Base-by-base conservation (phyloP, 2,329 filamentous ascomycete genomes). In the Fusarium nygamai region DNA sequence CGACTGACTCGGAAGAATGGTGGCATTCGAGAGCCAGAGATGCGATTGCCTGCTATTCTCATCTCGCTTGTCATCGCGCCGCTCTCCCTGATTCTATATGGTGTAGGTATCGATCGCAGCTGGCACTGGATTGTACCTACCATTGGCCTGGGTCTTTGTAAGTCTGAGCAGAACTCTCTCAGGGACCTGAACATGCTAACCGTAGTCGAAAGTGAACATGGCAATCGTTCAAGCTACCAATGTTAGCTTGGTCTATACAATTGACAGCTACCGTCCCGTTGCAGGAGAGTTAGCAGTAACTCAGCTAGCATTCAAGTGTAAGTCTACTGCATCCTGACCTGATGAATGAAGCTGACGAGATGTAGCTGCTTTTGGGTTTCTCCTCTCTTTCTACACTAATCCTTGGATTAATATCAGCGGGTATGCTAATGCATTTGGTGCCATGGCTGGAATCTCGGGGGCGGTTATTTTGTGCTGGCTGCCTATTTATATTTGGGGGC, bases 331-430 rank as follows among this genome's bases (percentile, higher is more conserved):
- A 11, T 24, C n/a, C 6, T 14, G 3, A 9, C 31, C 6, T 7
- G 22, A 14, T 51, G 8, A 20, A 24, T 2, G 0, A 36, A 8
- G 2, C n/a, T 53, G 13, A 53, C 19, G 9, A 36, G 12, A 36
- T 53, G 0, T 65, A 87, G 86, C 87, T 22, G 78, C 86, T 13
- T 90, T 91, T 75, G 88, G 88, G 9, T 91, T 91, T 76, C 80
- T 90, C 2, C 82, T 91, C 3, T 88, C 86, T 0, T 91, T 91
- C 76, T 90, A 90, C 76, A 90, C 88, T 3, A 91, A 91, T 74
- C 85, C 87, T 0, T 91, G 89, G 89, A 85, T 91, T 43, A 80
- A 82, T 3, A 36, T 83, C 64, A 79, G 80, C 2, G 89, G 89
- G 2, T 90, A 90, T 73, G 69, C 81, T 19, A 81, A 84, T 41